Conservation (phyloP, 148 eudicot genomes). For the Rhododendron mucronatum region DNA sequence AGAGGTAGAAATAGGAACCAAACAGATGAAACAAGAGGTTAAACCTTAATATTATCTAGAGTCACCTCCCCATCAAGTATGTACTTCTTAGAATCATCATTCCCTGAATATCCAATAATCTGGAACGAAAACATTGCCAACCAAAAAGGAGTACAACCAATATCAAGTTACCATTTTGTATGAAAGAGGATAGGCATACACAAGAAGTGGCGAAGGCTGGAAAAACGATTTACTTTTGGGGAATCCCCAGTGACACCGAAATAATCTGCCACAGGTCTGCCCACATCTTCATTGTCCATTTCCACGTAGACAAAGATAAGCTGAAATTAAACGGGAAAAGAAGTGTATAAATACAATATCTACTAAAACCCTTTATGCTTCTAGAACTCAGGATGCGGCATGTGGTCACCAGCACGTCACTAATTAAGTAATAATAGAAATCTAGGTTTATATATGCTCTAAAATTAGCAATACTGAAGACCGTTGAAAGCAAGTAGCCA, state of each 20-base stretch:
- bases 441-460: neutral
- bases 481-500: neutral
- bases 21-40: neutral
- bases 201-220: neutral
- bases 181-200: constrained; percentile 2
- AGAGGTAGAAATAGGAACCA: neutral
- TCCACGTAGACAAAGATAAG: constrained; percentile 72
- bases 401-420: neutral
- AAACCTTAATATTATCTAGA: constrained; percentile 63
- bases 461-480: neutral
- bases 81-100: constrained; percentile 65
- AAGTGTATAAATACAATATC: neutral
- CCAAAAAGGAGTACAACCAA: neutral
- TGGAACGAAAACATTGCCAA: constrained; percentile 22
- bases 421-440: neutral
- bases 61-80: constrained; percentile 56
- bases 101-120: constrained; percentile 72
- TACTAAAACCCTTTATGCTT: neutral
- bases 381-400: neutral
- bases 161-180: neutral
- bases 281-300: constrained; percentile 79
- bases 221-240: constrained; percentile 41
- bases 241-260: constrained; percentile 74
- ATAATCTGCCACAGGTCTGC: constrained; percentile 85
- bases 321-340: constrained; percentile 34